Conservation (phyloP, 495 filamentous ascomycete genomes). For the Hyaloscypha bicolor region DNA sequence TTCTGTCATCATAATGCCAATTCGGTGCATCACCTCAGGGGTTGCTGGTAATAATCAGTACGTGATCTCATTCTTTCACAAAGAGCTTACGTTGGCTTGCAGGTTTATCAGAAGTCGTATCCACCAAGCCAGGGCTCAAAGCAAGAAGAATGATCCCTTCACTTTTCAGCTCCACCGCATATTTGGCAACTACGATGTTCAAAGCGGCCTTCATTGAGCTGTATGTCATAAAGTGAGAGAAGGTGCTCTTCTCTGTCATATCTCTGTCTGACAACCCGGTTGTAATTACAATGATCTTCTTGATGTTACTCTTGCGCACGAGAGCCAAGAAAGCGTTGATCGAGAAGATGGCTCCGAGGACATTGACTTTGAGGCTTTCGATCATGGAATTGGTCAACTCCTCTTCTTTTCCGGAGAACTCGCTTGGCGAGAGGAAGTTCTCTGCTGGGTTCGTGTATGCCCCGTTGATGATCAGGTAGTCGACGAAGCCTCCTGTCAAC, state of each 20-base stretch:
- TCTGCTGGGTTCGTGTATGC: conserved; percentile 24
- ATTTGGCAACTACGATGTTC: conserved; percentile 49
- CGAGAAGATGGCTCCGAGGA: conserved; percentile 47
- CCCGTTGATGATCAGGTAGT: conserved; percentile 51
- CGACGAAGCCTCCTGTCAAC: conserved; percentile 39
- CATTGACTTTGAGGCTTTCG: conserved; percentile 40
- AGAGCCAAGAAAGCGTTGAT: conserved; percentile 51
- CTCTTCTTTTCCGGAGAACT: conserved; percentile 33
- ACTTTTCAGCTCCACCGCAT: conserved; percentile 35
- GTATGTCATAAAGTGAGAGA: conserved; percentile 38
- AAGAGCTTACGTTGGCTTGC: not conserved
- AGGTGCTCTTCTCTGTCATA: conserved; percentile 31
- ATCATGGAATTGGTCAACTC: conserved; percentile 4
- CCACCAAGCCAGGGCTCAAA: conserved; percentile 40
- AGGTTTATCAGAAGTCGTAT: conserved; percentile 30
- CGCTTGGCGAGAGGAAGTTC: conserved; percentile 10
- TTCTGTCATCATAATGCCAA: conserved; percentile 36
- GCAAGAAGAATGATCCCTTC: conserved; percentile 40
- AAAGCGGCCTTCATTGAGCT: conserved; percentile 46
- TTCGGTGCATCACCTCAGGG: conserved; percentile 37
- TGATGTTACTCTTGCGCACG: conserved; percentile 41
- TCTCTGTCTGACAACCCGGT: conserved; percentile 43
- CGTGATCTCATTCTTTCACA: not conserved
- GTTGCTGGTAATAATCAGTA: conserved; percentile 37
- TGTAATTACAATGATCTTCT: conserved; percentile 53